Base-by-base conservation (phyloP, 108 stramenopile species). In the Parietichytrium sp. region DNA sequence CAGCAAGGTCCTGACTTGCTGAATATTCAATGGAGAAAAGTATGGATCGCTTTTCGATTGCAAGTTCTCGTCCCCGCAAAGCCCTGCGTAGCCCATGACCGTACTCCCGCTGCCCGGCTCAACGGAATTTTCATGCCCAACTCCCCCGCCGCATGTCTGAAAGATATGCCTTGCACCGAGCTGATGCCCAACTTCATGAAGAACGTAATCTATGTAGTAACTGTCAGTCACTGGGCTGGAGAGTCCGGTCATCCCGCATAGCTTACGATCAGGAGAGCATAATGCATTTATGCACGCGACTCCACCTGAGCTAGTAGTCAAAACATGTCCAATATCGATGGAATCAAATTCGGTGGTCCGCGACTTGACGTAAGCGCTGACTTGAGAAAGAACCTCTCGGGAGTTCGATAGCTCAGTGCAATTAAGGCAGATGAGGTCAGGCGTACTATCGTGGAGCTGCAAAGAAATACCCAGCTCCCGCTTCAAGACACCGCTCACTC, bases 91-190 rank as follows among this genome's bases (percentile, higher is more conserved):
- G 10, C 61, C 61, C 61, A 72, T 72, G 61, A 72, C 45, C 16
- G 61, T 72, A 25, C 38, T 45, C 61, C 61, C 61, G 42, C 38
- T 45, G 7, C 61, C 61, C 23, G 61, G 61, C 61, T 72, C 61
- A n/a, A 27, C 6, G 20, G 61, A 33, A 42, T 15, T n/a, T 0
- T 13, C 6, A 10, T n/a, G 4, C 61, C 36, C 45, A n/a, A 72
- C 6, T 10, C 25, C n/a, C 38, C 15, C 10, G 42, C n/a, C 61
- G 33, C 61, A 72, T 13, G 36, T 25, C 10, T 6, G 10, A 27
- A 72, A 72, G 45, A 42, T 72, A 27, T 72, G 61, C 15, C 20
- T 7, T 8, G 61, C 61, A 6, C 61, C 61, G 20, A 72, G 33
- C 42, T 72, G 61, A 27, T 72, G 61, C 10, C 15, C 61, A 25